phyloP scores from a whole-genome alignment of 1,139 yeast genomes.

The Dujonia santamariae region DNA sequence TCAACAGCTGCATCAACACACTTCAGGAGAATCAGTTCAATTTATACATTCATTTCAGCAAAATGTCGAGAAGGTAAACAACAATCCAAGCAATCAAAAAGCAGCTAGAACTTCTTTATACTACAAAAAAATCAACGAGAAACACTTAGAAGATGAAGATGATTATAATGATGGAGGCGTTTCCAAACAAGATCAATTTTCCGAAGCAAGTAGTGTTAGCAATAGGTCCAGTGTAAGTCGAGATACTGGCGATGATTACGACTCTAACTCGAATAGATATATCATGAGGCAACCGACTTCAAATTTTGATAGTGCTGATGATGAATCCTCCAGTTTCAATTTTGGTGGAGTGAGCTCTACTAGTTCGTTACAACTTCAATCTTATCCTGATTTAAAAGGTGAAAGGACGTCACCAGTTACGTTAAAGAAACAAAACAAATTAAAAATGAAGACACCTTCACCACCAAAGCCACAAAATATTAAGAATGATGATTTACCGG shows the following conservation, averaged over 20 bases:
- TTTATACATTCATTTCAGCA: slow-evolving; percentile 44
- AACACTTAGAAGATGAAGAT: slow-evolving; percentile 13
- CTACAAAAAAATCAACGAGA: slow-evolving; percentile 28
- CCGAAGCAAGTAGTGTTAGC: slow-evolving; percentile 25
- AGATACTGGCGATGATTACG: slow-evolving; percentile 6
- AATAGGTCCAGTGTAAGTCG: slow-evolving; percentile 24
- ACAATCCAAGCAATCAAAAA: neutral
- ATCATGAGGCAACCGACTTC: too few species aligned
- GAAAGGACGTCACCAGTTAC: too few species aligned
- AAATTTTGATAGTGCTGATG: too few species aligned
- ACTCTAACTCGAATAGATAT: too few species aligned
- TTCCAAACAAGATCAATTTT: slow-evolving; percentile 11
- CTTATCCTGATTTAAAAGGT: too few species aligned
- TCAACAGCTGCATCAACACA: slow-evolving; percentile 24
- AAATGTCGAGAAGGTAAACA: slow-evolving; percentile 23
- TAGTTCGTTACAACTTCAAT: too few species aligned
- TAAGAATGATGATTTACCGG: slow-evolving; percentile 15
- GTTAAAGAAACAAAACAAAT: too few species aligned
- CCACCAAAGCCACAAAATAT: neutral
- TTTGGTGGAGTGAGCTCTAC: too few species aligned
- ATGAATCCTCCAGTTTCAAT: too few species aligned
- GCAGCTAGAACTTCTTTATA: slow-evolving; percentile 26
- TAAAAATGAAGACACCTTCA: slow-evolving; percentile 1
- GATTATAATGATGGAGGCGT: slow-evolving; percentile 5
- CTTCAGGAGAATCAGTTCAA: slow-evolving; percentile 40